Evolutionary conservation across 768 basidiomycete genomes (phyloP).

Genomic region (Hemileccinum rubropunctum): DNA sequence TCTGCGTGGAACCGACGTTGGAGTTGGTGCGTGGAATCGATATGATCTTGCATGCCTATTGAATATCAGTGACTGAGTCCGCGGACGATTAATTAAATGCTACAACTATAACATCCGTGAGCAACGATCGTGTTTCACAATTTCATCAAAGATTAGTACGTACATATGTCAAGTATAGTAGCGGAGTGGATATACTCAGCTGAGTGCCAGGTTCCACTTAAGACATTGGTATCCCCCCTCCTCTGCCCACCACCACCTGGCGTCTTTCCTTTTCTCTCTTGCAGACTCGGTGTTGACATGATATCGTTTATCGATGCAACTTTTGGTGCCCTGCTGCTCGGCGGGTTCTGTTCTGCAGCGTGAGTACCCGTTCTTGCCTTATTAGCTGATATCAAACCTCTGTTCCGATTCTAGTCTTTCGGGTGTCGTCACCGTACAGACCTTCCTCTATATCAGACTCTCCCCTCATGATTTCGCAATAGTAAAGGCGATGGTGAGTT

Average conservation of each 20-base stretch:
- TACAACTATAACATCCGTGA: background rate
- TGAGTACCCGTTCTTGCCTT: constrained; percentile 4
- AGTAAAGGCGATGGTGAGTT: constrained; percentile 25
- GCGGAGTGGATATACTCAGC: background rate
- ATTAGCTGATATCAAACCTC: background rate
- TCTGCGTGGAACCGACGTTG: too few species aligned
- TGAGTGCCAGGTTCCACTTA: background rate
- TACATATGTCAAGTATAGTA: background rate
- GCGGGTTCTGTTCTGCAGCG: constrained; percentile 30
- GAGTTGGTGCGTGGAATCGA: too few species aligned
- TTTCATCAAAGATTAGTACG: background rate
- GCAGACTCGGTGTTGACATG: constrained; percentile 4
- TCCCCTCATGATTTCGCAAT: constrained; percentile 23
- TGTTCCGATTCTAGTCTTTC: constrained; percentile 19
- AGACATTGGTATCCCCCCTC: background rate
- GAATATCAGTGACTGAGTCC: too few species aligned
- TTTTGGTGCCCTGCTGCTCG: constrained; percentile 27
- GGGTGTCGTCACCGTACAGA: constrained; percentile 26
- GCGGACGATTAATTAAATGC: too few species aligned
- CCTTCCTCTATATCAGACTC: constrained; percentile 29
- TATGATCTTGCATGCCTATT: too few species aligned
- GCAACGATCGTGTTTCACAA: background rate
- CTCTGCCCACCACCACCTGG: background rate
- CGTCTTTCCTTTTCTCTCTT: background rate
- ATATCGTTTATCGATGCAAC: constrained; percentile 15